These are phyloP conservation scores for Moesziomyces sp. DNA, from an alignment of 1,284 basidiomycete species.

Conservation along the genomic window DNA sequence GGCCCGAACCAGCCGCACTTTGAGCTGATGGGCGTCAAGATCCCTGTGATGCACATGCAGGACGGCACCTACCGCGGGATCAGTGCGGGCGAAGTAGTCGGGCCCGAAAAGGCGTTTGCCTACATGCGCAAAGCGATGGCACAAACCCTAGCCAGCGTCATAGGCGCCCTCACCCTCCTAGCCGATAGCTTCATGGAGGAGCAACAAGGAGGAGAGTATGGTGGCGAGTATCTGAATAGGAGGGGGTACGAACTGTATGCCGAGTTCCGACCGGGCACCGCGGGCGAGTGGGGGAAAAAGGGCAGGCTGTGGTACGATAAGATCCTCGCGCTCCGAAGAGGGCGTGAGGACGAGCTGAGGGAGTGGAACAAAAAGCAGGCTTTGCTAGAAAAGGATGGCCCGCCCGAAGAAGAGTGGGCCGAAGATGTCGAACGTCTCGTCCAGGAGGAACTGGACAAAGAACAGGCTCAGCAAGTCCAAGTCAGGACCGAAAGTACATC, in stretches of 20 bases:
- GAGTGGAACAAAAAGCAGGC: slow-evolving; percentile 38
- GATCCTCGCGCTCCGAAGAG: slow-evolving; percentile 49
- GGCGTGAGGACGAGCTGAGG: slow-evolving; percentile 23
- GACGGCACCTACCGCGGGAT: slow-evolving; percentile 83
- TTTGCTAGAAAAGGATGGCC: slow-evolving; percentile 18
- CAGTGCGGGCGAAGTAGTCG: slow-evolving; percentile 76
- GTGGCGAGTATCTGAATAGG: slow-evolving; percentile 49
- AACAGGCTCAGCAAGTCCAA: slow-evolving; percentile 3
- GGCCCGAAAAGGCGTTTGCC: slow-evolving; percentile 73
- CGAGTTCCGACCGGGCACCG: slow-evolving; percentile 62
- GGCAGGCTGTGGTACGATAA: slow-evolving; percentile 55
- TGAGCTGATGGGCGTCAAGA: slow-evolving; percentile 87
- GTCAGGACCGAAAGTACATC: neutral
- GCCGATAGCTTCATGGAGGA: slow-evolving; percentile 58
- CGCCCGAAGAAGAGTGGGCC: slow-evolving; percentile 39
- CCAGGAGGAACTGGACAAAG: slow-evolving; percentile 32
- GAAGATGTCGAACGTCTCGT: slow-evolving; percentile 40
- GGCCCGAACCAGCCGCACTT: slow-evolving; percentile 88
- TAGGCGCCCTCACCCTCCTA: slow-evolving; percentile 60
- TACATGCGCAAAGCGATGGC: slow-evolving; percentile 61
- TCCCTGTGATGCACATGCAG: slow-evolving; percentile 82
- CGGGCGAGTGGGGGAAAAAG: slow-evolving; percentile 66
- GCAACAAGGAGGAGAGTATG: slow-evolving; percentile 4
- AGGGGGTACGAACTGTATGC: slow-evolving; percentile 60
- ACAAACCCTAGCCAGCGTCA: slow-evolving; percentile 60